Base-by-base conservation (phyloP, 164 flowering plant genomes). In the Paratinospora sagittata region DNA sequence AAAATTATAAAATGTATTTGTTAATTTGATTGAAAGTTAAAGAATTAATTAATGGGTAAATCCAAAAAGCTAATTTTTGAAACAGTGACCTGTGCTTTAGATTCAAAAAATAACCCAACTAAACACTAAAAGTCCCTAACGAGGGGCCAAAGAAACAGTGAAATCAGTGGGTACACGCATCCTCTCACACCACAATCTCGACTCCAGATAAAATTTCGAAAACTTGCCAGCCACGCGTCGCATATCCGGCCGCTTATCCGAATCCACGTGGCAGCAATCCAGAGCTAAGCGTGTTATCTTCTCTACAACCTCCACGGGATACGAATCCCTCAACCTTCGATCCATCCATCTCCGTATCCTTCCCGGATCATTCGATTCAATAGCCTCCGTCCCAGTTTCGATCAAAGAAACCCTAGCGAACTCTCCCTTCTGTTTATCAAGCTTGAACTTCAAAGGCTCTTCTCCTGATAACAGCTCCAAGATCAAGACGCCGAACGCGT, bases 401-500 rank as follows among this genome's bases (percentile, higher is more conserved):
- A 88, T 82, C 78, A 87, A 79, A 17, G 88, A 82, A 49, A 75
- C 72, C 55, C 88, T 85, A 69, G 72, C 67, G 52, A 82, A 88
- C 16, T 77, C 83, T 3, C 86, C 87, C 2, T 12, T 72, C 55
- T 58, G 82, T 36, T 77, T 77, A 45, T 84, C 93, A 27, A 80
- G 12, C 14, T 21, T 8, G 70, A 77, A 85, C 73, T 71, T 84
- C 75, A 92, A 17, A 14, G 91, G 75, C 81, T 88, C 93, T 65
- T 84, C 77, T 16, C 97, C 97, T 13, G 89, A 80, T 33, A 90
- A 39, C 65, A 91, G 70, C 78, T 91, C 97, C 76, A 91, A 71
- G 1, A 90, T 3, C 82, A 90, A 89, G 10, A 91, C 90, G 47
- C 97, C 97, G 67, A 87, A 90, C 0, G 93, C 89, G 66, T 77